Percentiles rank a stretch among this genome's conserved stretches.
phyloP scores from a whole-genome alignment of 768 basidiomycete genomes.

The Phlebiopsis gigantea region DNA sequence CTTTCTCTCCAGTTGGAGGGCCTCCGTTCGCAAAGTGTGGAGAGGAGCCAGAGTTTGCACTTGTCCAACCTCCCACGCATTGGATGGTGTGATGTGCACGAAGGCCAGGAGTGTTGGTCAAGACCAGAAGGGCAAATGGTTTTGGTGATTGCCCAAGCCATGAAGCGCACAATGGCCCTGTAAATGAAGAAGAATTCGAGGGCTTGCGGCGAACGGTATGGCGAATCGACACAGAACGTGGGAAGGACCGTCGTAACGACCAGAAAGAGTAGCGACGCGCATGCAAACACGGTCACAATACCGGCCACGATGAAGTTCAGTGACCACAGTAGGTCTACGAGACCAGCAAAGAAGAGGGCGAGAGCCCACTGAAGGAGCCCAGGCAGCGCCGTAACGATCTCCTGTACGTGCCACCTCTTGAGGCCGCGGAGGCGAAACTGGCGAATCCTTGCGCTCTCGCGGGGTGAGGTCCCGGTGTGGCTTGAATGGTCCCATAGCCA shows the following conservation, averaged over 20 bases:
- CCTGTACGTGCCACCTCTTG: not conserved
- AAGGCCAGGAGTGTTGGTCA: no score
- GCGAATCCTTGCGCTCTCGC: not conserved
- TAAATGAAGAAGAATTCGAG: conserved; percentile 10
- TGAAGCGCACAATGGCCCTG: conserved; percentile 6
- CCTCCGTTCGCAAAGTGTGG: conserved; percentile 2
- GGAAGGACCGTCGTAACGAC: conserved; percentile 17
- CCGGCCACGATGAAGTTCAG: conserved; percentile 10
- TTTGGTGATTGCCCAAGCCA: conserved; percentile 3
- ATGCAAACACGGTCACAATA: conserved; percentile 11
- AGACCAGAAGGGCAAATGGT: not conserved
- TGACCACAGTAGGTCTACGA: conserved; percentile 15
- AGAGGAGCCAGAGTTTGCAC: conserved; percentile 4
- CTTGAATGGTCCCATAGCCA: not conserved
- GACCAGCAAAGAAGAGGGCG: not conserved
- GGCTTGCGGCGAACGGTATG: conserved; percentile 19
- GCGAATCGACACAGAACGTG: conserved; percentile 13
- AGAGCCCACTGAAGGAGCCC: not conserved
- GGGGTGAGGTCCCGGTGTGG: not conserved
- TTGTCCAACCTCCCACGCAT: not conserved
- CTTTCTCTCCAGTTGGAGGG: conserved; percentile 14
- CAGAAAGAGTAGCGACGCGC: conserved; percentile 8
- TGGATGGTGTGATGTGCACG: not conserved
- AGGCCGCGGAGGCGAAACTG: not conserved
- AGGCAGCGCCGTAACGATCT: not conserved